Evolutionary conservation across 1,139 yeast species (phyloP).

Genomic region (Geotrichum carabidarum): DNA sequence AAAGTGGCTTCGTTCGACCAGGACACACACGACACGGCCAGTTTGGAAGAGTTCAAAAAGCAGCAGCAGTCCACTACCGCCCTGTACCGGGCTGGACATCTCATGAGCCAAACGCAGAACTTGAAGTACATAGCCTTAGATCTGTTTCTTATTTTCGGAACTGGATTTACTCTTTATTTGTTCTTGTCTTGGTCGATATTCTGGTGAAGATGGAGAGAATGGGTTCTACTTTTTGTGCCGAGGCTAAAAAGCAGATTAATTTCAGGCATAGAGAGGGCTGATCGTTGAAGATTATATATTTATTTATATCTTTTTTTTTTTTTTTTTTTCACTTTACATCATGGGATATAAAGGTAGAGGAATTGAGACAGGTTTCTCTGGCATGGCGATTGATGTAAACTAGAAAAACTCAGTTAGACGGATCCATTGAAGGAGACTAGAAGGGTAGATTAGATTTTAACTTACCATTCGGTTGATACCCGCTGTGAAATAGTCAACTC

Average conservation of each 20-base stretch:
- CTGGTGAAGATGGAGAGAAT: neutral
- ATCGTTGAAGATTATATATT: neutral
- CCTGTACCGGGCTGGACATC: neutral
- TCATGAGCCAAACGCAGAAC: neutral
- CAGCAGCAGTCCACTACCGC: neutral
- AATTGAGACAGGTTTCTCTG: slow-evolving; percentile 3
- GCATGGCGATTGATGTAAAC: neutral
- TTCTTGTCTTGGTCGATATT: neutral
- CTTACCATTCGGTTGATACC: slow-evolving; percentile 17
- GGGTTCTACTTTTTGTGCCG: too few relatives aligned
- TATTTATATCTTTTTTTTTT: neutral
- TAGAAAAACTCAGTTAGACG: neutral
- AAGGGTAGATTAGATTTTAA: neutral
- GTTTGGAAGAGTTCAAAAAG: slow-evolving; percentile 1
- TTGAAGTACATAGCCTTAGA: neutral
- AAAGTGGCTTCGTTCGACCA: neutral
- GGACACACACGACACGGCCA: neutral
- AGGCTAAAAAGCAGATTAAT: too few relatives aligned
- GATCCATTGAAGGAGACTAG: neutral
- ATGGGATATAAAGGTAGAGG: slow-evolving; percentile 11
- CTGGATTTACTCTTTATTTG: slow-evolving; percentile 3
- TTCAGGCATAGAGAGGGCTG: too few relatives aligned
- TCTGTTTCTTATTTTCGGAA: neutral
- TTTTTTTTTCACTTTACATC: neutral
- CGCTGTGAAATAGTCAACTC: slow-evolving; percentile 50